A percentile compares a stretch with the other conserved stretches of the same genome.
These are phyloP conservation scores for Claviceps sp. DNA, from an alignment of 2,329 filamentous ascomycete genomes.

Conservation along the genomic window DNA sequence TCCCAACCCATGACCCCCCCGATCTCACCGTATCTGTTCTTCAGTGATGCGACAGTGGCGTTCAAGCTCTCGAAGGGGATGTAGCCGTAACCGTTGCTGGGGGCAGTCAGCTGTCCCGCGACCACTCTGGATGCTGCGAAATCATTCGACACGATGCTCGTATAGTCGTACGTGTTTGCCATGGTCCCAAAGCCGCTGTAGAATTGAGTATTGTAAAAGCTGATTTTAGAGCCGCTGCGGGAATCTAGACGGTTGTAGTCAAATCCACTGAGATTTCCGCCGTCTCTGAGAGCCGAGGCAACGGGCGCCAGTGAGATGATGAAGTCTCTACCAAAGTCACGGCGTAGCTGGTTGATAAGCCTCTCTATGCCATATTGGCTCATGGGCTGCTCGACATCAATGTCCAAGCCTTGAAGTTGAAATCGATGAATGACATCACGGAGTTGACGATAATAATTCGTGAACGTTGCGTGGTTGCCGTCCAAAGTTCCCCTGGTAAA, in stretches of 20 bases:
- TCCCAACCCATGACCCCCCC: conserved; percentile 89
- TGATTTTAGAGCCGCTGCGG: conserved; percentile 46
- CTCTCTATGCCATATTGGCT: conserved; percentile 50
- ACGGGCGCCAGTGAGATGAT: conserved; percentile 70
- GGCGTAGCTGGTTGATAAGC: conserved; percentile 50
- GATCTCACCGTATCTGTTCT: conserved; percentile 46
- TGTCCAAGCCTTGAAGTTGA: conserved; percentile 53
- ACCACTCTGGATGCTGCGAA: conserved; percentile 62
- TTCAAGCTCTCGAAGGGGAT: conserved; percentile 31
- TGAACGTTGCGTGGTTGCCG: conserved; percentile 43
- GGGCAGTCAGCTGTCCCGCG: conserved; percentile 64
- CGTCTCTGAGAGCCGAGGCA: conserved; percentile 49
- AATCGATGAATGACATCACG: conserved; percentile 46
- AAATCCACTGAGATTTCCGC: conserved; percentile 60
- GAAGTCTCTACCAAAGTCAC: conserved; percentile 54
- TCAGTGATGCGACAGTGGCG: conserved; percentile 25
- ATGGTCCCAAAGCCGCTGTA: conserved; percentile 71
- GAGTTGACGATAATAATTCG: conserved; percentile 21
- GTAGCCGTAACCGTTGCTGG: conserved; percentile 46
- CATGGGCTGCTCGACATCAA: conserved; percentile 66
- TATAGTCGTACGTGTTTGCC: conserved; percentile 26
- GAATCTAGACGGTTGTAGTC: conserved; percentile 58
- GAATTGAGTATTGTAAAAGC: conserved; percentile 80
- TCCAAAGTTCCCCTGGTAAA: conserved; percentile 37
- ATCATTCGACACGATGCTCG: conserved; percentile 39